Evolutionary conservation across 139 green algal species (phyloP), one percentile per base, ranked within the genome.

Genomic region (Desmodesmus armatus): DNA sequence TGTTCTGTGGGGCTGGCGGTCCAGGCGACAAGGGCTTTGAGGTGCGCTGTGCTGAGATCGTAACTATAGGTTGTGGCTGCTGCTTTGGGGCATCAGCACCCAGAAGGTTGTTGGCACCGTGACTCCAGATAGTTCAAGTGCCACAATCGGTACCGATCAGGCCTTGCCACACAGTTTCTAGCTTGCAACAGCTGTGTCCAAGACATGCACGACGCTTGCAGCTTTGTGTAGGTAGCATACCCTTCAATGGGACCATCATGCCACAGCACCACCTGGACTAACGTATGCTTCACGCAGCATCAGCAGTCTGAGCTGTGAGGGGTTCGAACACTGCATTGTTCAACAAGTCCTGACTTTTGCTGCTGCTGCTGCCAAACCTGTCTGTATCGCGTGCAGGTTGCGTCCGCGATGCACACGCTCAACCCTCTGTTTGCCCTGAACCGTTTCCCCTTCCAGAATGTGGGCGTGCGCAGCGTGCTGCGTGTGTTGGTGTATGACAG

Each of bases 351-450:
- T n/a, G n/a, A n/a, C n/a, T n/a, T n/a, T n/a, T n/a, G 13, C 60
- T 72, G 65, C 65, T 13, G 25, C 66, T 11, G 9, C 60, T 33
- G 60, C 60, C 17, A 29, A 29, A 11, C 60, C 17, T 9, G 60
- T 69, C 60, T 7, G 15, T 29, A 9, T 37, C 17, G 25, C 7
- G 23, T 69, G 19, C 62, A 85, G 79, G 85, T 89, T 37, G 15
- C 62, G 0, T 78, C 83, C 27, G 62, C 35, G 0, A 21, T 53
- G 31, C 83, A 76, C 71, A 81, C 41, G 3, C 74, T 85, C 49
- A 87, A 86, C 82, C 87, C 89, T n/a, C 75, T 81, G 13, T 93
- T 91, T 63, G 53, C 35, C 3, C 80, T 71, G 15, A 91, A 88
- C 73, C 69, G 39, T 25, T 19, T 47, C 58, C 27, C 23, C 33